Evolutionary conservation across 1,284 basidiomycete species (phyloP).

Genomic region (Coriolopsis trogii): DNA sequence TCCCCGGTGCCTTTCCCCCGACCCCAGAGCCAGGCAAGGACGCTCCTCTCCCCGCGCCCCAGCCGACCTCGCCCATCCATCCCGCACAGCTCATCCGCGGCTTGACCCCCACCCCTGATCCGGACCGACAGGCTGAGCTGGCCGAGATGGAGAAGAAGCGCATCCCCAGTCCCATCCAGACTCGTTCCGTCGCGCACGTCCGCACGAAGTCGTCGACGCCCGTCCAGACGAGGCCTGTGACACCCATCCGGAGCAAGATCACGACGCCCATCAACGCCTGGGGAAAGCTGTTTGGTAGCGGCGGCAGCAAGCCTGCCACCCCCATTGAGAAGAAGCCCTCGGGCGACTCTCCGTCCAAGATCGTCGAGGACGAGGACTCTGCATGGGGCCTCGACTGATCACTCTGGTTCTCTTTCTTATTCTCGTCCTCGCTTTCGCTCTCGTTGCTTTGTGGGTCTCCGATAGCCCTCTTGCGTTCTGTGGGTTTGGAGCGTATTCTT

Average conservation of each 20-base stretch:
- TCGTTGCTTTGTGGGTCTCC: too few relatives aligned
- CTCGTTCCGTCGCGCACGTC: background rate
- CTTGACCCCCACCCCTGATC: too few relatives aligned
- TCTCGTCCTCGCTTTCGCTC: too few relatives aligned
- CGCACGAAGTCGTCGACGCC: background rate
- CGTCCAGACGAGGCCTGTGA: background rate
- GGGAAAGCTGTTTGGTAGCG: too few relatives aligned
- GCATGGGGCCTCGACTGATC: background rate
- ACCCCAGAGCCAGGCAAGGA: slow-evolving; percentile 1
- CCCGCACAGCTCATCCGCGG: background rate
- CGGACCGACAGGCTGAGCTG: too few relatives aligned
- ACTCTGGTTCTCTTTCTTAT: too few relatives aligned
- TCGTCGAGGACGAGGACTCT: background rate
- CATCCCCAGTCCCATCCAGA: background rate
- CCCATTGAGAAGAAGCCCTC: background rate
- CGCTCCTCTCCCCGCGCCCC: slow-evolving; percentile 2
- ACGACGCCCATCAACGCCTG: background rate
- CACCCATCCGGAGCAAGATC: background rate
- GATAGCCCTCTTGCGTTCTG: too few relatives aligned
- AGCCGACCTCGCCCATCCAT: too few relatives aligned
- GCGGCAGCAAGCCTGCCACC: background rate
- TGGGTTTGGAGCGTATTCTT: too few relatives aligned
- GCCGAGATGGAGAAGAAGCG: too few relatives aligned
- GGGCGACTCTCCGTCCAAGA: background rate
- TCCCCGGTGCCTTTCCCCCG: slow-evolving; percentile 12